These are phyloP conservation scores for Phlyctochytrium arcticum DNA, from an alignment of 192 early-diverging fungal species.

Conservation along the genomic window DNA sequence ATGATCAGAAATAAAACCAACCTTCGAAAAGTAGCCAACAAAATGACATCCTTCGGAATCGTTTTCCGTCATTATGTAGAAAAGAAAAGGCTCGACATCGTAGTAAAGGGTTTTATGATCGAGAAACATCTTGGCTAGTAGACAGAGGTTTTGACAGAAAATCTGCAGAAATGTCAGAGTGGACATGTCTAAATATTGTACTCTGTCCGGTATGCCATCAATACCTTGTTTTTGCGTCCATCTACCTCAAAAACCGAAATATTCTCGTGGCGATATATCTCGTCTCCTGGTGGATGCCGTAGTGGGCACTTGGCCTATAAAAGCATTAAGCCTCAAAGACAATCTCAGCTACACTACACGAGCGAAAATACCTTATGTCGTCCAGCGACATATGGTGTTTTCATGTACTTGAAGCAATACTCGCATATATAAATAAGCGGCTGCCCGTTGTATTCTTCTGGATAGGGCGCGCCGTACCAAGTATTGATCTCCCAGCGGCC, in stretches of 20 bases:
- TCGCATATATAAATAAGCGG: constrained; percentile 83
- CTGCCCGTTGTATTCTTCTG: constrained; percentile 75
- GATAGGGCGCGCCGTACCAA: constrained; percentile 95
- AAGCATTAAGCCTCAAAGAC: neutral
- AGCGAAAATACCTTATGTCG: constrained; percentile 66
- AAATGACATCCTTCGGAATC: constrained; percentile 52
- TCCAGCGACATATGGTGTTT: constrained; percentile 57
- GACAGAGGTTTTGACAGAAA: constrained; percentile 92
- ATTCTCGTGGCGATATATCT: constrained; percentile 71
- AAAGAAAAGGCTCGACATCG: constrained; percentile 91
- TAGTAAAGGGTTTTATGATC: constrained; percentile 97
- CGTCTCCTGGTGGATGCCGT: constrained; percentile 73
- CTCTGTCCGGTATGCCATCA: neutral
- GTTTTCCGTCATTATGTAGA: constrained; percentile 78
- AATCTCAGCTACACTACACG: neutral
- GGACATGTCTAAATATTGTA: neutral
- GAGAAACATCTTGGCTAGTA: constrained; percentile 91
- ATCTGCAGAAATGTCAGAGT: constrained; percentile 44
- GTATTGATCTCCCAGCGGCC: constrained; percentile 82
- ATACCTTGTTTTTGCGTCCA: constrained; percentile 76
- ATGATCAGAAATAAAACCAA: constrained; percentile 17
- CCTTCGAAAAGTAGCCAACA: constrained; percentile 96
- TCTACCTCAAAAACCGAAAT: constrained; percentile 77
- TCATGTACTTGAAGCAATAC: constrained; percentile 92
- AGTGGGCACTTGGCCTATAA: constrained; percentile 70